phyloP scores from a whole-genome alignment of 179 eudicot species.

The Gypsophila paniculata region DNA sequence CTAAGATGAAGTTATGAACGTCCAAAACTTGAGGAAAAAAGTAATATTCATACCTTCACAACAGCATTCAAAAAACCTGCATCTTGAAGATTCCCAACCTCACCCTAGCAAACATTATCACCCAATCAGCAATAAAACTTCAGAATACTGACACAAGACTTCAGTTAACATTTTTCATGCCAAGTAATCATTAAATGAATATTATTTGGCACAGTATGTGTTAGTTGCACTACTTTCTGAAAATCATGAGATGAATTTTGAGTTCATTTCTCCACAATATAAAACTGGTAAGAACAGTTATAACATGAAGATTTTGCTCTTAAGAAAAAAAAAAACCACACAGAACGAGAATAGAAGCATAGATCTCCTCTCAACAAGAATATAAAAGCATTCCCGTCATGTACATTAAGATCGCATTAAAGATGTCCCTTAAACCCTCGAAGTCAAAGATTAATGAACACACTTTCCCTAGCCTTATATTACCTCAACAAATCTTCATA shows the following conservation, averaged over 20 bases:
- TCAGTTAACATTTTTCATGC: not conserved
- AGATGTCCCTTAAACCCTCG: not conserved
- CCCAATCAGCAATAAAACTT: not conserved
- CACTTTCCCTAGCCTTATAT: not conserved
- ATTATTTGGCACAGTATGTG: not conserved
- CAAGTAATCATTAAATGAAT: not conserved
- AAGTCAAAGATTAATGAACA: not conserved
- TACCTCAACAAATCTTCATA: not conserved
- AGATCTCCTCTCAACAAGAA: not conserved
- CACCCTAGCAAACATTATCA: conserved; percentile 51
- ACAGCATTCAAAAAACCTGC: conserved; percentile 80
- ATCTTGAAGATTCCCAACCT: conserved; percentile 61
- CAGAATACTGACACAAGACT: not conserved
- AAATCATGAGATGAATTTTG: not conserved
- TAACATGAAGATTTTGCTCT: not conserved
- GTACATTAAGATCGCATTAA: not conserved
- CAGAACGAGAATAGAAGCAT: not conserved
- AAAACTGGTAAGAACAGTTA: not conserved
- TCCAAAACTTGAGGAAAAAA: not conserved
- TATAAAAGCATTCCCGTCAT: not conserved
- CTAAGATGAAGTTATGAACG: conserved; percentile 4
- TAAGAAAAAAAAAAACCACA: not conserved
- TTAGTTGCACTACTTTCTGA: not conserved
- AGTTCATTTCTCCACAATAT: not conserved
- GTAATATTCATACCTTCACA: conserved; percentile 61